These are phyloP conservation scores for Coprinopsis cinerea DNA, from an alignment of 768 basidiomycete species.

Conservation along the genomic window DNA sequence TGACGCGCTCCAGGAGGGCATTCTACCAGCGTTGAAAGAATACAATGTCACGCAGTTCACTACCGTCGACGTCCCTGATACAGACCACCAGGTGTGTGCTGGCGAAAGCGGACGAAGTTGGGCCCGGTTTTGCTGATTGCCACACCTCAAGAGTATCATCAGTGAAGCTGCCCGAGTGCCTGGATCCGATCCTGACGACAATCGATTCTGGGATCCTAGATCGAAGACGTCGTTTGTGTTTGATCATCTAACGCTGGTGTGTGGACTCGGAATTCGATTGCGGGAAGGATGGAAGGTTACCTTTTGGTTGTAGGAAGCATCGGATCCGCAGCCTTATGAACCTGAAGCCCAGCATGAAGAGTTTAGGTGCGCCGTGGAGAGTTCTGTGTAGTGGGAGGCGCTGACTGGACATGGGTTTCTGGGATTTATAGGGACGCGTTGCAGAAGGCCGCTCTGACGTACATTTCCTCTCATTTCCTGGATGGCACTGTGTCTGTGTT, in stretches of 20 bases:
- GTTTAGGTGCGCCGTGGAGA: constrained; percentile 51
- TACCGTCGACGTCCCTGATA: constrained; percentile 76
- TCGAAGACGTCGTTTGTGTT: constrained; percentile 75
- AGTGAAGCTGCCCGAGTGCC: constrained; percentile 61
- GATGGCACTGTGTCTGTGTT: constrained; percentile 77
- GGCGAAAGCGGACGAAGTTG: not conserved
- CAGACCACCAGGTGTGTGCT: constrained; percentile 62
- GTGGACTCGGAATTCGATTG: too few species aligned
- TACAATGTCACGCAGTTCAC: constrained; percentile 90
- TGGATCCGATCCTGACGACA: constrained; percentile 37
- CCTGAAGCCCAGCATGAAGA: constrained; percentile 62
- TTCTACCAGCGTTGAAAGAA: constrained; percentile 70
- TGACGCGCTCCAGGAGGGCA: constrained; percentile 68
- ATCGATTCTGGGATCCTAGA: constrained; percentile 80
- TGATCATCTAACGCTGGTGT: constrained; percentile 81
- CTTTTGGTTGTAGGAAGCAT: constrained; percentile 55
- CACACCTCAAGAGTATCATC: constrained; percentile 77
- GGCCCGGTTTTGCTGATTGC: constrained; percentile 16
- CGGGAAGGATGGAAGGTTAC: not conserved
- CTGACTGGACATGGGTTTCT: not conserved
- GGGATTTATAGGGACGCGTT: constrained; percentile 52
- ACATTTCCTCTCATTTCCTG: constrained; percentile 76
- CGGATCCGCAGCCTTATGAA: constrained; percentile 61
- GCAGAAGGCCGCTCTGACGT: constrained; percentile 58
- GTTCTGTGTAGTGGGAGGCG: not conserved